Conservation (phyloP, 768 basidiomycete genomes). For the Hortiboletus flavorubellus region DNA sequence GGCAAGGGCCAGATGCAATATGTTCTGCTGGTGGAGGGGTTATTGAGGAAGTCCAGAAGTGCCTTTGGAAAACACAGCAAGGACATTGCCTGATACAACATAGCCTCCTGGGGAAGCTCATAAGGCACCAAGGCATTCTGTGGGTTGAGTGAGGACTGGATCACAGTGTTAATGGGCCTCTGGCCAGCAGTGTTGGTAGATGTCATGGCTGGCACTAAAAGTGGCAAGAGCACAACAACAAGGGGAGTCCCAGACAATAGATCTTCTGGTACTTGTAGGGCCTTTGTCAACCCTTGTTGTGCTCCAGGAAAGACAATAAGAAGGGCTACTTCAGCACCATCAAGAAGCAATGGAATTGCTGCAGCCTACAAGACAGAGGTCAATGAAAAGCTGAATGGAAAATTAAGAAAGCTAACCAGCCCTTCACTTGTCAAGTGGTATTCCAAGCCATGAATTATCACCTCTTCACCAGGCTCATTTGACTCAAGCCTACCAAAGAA, state of each 20-base stretch:
- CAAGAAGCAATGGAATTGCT: conserved; percentile 45
- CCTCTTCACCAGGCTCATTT: conserved; percentile 37
- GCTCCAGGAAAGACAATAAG: conserved; percentile 53
- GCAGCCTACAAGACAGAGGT: conserved; percentile 39
- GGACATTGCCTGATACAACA: conserved; percentile 24
- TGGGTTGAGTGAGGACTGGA: not conserved
- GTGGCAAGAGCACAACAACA: conserved; percentile 28
- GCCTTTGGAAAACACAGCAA: conserved; percentile 46
- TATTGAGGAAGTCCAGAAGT: conserved; percentile 46
- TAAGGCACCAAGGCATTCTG: not conserved
- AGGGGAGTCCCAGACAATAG: conserved; percentile 16
- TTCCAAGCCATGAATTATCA: conserved; percentile 39
- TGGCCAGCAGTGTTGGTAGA: conserved; percentile 14
- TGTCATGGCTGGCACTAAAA: conserved; percentile 15
- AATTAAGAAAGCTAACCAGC: conserved; percentile 38
- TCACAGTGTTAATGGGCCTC: conserved; percentile 11
- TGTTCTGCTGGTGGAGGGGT: conserved; percentile 30
- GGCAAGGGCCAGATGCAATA: conserved; percentile 50
- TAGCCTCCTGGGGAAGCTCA: conserved; percentile 8
- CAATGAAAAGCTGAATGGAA: not conserved
- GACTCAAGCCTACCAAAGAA: conserved; percentile 54
- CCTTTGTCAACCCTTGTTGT: conserved; percentile 32
- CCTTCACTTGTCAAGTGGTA: conserved; percentile 44
- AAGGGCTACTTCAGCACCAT: conserved; percentile 46
- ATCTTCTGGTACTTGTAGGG: conserved; percentile 41